These are phyloP conservation scores for Dysphania ambrosioides DNA, from an alignment of 148 eudicot species.

Conservation along the genomic window DNA sequence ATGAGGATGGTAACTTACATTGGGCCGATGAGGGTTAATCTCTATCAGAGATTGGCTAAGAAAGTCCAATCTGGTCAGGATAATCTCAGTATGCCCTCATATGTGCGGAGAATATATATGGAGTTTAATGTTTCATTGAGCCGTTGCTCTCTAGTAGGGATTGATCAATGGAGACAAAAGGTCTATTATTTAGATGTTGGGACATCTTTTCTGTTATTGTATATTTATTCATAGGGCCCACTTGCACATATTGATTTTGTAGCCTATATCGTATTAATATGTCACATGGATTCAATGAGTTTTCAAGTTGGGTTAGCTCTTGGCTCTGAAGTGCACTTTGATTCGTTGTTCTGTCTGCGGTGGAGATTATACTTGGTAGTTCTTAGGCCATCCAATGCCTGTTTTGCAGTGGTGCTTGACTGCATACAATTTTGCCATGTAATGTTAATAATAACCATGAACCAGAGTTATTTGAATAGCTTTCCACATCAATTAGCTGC, in stretches of 20 bases:
- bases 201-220: background rate
- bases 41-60: background rate
- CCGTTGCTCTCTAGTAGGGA: background rate
- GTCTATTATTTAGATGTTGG: slow-evolving; percentile 13
- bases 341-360: background rate
- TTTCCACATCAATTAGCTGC: background rate
- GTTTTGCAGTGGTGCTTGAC: background rate
- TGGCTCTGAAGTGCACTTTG: background rate
- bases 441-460: background rate
- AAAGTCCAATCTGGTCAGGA: background rate
- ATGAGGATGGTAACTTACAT: background rate
- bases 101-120: background rate
- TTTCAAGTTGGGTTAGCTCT: background rate
- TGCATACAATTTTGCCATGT: background rate
- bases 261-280: background rate
- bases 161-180: slow-evolving; percentile 3
- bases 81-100: background rate
- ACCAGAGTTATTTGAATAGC: background rate
- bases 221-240: slow-evolving; percentile 3
- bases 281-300: slow-evolving; percentile 10
- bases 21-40: background rate
- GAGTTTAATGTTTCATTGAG: background rate
- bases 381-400: background rate
- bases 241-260: slow-evolving; percentile 10
- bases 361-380: background rate